Base-by-base conservation (phyloP, 768 basidiomycete genomes). In the Solioccasus polychromus region DNA sequence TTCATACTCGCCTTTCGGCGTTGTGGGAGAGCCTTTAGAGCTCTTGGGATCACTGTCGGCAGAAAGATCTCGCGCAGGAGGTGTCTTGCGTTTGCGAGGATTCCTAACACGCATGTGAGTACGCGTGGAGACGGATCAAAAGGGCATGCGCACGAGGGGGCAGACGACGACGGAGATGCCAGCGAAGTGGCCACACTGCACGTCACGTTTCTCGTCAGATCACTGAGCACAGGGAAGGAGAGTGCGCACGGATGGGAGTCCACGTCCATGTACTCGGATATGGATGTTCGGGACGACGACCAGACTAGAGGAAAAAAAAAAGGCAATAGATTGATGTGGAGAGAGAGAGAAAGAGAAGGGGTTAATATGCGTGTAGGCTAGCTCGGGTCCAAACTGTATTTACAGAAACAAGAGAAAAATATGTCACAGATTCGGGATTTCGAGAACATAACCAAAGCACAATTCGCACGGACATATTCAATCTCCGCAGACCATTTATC, bases 1-100 rank as follows among this genome's bases (percentile, higher is more conserved):
- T 56, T 78, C 77, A 69, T 85, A 86, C 60, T 88, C 85, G 62
- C 67, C 71, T 28, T 67, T 64, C 7, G 65, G 61, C 20, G 57
- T 17, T 39, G 55, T 19, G 36, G 59, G 41, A 28, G 54, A 45
- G 42, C 29, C 44, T 1, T 39, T 38, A 34, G 32, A 31, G 39
- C 39, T 19, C 42, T 51, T 53, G 25, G 45, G 4, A 45, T 58
- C 52, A 11, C 23, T 29, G 10, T 55, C 52, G 5, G 52, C 45
- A 5, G 59, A 50, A 43, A 24, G 51, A 51, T 52, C 63, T 23
- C 45, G 51, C 2, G 51, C 30, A 17, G 68, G 61, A n/a, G 66
- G 62, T 0, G 62, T 56, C 55, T 72, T 72, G 53, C 71, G 71
- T 53, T 72, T 72, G 58, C 70, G 70, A 19, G 69, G 55, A 36